Base-by-base conservation (phyloP, 140 eudicot genomes). In the Anethum foeniculum region DNA sequence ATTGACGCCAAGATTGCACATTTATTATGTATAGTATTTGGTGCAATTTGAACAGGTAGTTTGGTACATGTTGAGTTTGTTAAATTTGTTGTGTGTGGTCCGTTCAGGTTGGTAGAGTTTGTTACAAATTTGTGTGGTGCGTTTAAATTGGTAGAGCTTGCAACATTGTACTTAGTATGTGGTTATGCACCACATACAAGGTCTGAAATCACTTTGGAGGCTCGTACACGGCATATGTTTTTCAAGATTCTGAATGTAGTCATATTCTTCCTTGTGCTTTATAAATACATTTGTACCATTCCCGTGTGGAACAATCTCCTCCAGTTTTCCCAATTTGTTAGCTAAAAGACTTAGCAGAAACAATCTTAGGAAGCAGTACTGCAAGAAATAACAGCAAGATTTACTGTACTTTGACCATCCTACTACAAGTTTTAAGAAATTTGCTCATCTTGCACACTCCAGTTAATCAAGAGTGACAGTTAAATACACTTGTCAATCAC, bases 61-160 rank as follows among this genome's bases (percentile, higher is more conserved):
- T 62, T 62, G 69, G 69, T 62, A 25, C 69, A 62, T 62, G 69
- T 62, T 13, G 13, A 25, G 27, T n/a, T 60, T 60, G 68, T 60
- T 60, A 60, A 25, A 62, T n/a, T 1, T 58, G 8, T 62, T 25
- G 14, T 62, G 69, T 62, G 69, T 62, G 30, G 69, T 62, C 69
- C 69, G 28, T 62, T 62, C 16, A 25, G 69, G 69, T 62, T 62
- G 69, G 69, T 62, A 60, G 68, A 60, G 68, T 60, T 60, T n/a
- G 68, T 60, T 60, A n/a, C 28, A 3, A n/a, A n/a, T 60, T 60
- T 60, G 68, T 60, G 68, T 60, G 68, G 68, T 60, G 68, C 1
- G 32, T 60, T 60, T n/a, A 25, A 7, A 32, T 60, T 60, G 32
- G 68, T 60, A 62, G 69, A 62, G 34, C 25, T 62, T 25, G 69